Percentiles rank a stretch among this genome's conserved stretches.
phyloP scores from a whole-genome alignment of 768 basidiomycete genomes.

The Pleurotus citrinopileatus region DNA sequence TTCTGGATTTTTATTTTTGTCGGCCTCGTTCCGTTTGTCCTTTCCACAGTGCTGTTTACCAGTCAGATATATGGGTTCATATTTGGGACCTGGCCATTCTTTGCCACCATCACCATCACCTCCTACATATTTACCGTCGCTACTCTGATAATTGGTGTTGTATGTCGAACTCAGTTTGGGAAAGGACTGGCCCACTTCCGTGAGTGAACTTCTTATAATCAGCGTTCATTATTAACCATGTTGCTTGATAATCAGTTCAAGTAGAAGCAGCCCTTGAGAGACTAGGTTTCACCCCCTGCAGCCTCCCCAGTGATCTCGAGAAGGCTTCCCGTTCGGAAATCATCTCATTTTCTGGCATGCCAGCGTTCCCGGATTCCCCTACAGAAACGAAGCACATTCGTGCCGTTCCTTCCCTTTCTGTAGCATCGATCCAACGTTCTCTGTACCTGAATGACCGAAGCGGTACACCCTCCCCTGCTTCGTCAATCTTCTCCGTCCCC shows the following conservation, averaged over 20 bases:
- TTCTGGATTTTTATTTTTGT: conserved; percentile 38
- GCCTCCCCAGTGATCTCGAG: conserved; percentile 29
- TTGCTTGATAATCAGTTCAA: conserved; percentile 26
- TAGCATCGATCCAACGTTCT: neutral
- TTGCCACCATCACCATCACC: conserved; percentile 42
- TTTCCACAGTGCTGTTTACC: conserved; percentile 1
- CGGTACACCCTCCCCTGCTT: neutral
- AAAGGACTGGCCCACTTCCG: conserved; percentile 52
- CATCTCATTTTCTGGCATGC: conserved; percentile 2
- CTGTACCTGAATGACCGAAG: neutral
- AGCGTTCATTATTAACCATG: neutral
- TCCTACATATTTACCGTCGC: conserved; percentile 38
- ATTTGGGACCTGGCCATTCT: conserved; percentile 44
- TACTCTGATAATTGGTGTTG: conserved; percentile 39
- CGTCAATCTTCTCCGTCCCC: conserved; percentile 2
- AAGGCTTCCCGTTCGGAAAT: conserved; percentile 13
- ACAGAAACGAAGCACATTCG: conserved; percentile 1
- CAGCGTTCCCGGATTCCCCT: neutral
- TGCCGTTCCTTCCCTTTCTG: conserved; percentile 1
- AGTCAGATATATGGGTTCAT: conserved; percentile 39
- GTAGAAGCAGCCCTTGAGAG: conserved; percentile 38
- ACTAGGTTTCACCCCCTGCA: conserved; percentile 41
- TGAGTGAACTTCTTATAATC: conserved; percentile 23
- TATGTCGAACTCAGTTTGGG: conserved; percentile 54
- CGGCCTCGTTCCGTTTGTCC: neutral